Percentiles rank a stretch among this genome's conserved stretches.
Conservation (phyloP, 495 filamentous ascomycete genomes). For the Chaetomidium leptoderma region DNA sequence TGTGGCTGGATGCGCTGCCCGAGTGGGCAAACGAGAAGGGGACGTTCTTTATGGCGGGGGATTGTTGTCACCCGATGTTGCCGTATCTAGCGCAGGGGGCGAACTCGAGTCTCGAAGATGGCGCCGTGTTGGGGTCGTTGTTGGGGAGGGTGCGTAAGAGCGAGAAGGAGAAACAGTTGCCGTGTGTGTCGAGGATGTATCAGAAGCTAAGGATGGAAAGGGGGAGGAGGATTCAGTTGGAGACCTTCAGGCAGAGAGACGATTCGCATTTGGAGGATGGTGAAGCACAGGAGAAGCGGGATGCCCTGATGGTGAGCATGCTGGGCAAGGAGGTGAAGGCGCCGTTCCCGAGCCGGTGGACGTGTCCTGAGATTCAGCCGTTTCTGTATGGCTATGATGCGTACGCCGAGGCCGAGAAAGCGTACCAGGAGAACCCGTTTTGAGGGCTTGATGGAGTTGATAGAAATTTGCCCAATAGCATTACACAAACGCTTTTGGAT, state of each 20-base stretch:
- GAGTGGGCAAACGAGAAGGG: conserved; percentile 40
- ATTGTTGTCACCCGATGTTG: conserved; percentile 64
- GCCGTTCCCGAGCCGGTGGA: conserved; percentile 59
- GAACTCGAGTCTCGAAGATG: conserved; percentile 54
- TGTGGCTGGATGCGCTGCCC: conserved; percentile 40
- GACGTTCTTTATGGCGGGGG: conserved; percentile 48
- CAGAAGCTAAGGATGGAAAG: conserved; percentile 58
- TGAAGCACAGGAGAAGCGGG: conserved; percentile 50
- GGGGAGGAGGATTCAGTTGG: conserved; percentile 53
- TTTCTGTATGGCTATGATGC: conserved; percentile 63
- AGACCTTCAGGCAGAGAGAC: conserved; percentile 50
- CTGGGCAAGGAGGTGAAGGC: conserved; percentile 36
- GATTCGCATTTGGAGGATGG: conserved; percentile 59
- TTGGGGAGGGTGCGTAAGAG: conserved; percentile 53
- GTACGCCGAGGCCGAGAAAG: conserved; percentile 52
- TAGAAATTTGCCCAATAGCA: no score
- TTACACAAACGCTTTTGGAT: no score
- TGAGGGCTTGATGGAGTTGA: conserved; percentile 14
- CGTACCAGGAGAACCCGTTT: conserved; percentile 41
- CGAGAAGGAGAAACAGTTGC: conserved; percentile 42
- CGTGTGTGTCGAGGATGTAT: conserved; percentile 51
- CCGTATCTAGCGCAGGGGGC: conserved; percentile 63
- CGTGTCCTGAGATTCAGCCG: conserved; percentile 55
- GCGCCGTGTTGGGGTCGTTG: conserved; percentile 47
- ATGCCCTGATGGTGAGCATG: conserved; percentile 45